Percentiles rank a stretch among this genome's conserved stretches.
These are phyloP conservation scores for Lepidopterella palustris DNA, from an alignment of 495 filamentous ascomycete species.

Conservation along the genomic window DNA sequence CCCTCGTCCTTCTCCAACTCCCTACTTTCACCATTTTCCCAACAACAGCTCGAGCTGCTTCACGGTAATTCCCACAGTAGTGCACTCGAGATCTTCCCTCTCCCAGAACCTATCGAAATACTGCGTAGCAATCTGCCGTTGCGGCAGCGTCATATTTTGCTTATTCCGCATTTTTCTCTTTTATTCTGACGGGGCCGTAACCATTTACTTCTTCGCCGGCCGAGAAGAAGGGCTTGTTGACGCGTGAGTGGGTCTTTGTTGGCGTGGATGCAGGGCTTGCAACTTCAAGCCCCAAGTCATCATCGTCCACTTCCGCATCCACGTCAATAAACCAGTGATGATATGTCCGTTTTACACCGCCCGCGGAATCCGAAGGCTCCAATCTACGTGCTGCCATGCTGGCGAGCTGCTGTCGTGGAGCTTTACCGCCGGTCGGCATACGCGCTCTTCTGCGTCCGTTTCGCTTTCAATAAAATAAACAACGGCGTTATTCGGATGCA, in stretches of 20 bases:
- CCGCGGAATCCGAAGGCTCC: conserved; percentile 1
- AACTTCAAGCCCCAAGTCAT: not conserved
- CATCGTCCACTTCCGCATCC: not conserved
- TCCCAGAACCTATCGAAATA: conserved; percentile 47
- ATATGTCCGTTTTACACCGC: not conserved
- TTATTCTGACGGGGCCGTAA: not conserved
- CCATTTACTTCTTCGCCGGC: not conserved
- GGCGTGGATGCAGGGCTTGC: not conserved
- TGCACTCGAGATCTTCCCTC: conserved; percentile 20
- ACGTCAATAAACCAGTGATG: not conserved
- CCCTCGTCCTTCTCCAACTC: conserved; percentile 1
- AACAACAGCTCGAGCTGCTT: not conserved
- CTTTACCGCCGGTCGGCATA: conserved; percentile 12
- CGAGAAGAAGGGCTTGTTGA: not conserved
- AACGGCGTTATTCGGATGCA: too few species aligned
- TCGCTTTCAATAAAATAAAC: too few species aligned
- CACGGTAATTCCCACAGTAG: conserved; percentile 20
- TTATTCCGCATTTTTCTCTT: not conserved
- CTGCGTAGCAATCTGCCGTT: conserved; percentile 41
- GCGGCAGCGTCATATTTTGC: not conserved
- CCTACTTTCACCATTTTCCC: not conserved
- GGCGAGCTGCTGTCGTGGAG: conserved; percentile 14
- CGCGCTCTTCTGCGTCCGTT: too few species aligned
- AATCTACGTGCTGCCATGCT: conserved; percentile 7
- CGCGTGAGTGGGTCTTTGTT: not conserved